Base-by-base conservation (phyloP, 2,329 filamentous ascomycete genomes). In the Arthroderma sp. region DNA sequence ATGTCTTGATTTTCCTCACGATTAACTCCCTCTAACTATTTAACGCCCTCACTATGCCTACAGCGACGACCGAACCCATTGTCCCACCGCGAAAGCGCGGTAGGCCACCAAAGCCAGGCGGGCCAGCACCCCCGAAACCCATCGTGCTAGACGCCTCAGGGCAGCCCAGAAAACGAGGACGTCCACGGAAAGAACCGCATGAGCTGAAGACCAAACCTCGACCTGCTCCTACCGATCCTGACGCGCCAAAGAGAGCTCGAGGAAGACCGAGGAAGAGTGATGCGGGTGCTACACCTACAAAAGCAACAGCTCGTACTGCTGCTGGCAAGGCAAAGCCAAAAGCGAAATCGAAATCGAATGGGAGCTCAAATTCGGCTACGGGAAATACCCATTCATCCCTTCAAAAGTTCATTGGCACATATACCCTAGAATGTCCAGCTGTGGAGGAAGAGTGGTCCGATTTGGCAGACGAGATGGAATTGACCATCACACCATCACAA, bases 401-500 rank as follows among this genome's bases (percentile, higher is more conserved):
- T 2, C 39, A 47, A 36, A 49, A 42, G 33, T 38, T 52, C 11
- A 32, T 52, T 36, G 50, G 50, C 8, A 46, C 28, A 2, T 52
- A 51, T 32, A 43, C 44, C 1, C 27, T 52, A 7, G 34, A 47
- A 6, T 52, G 49, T 33, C 27, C 36, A 10, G 37, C 32, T n/a
- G 42, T 51, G 15, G 41, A 43, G 30, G 33, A 49, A 0, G 39
- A 49, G 37, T 52, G 50, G 50, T 47, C 50, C 0, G 37, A 51
- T 30, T 10, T 47, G 6, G 47, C 44, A 7, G 42, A 45, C 2
- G 36, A 44, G n/a, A 48, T 52, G 50, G 44, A 48, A 10, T 34
- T 52, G 43, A 42, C 44, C 3, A 49, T 52, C 36, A 44, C 39
- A 3, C 43, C 40, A 36, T 8, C 44, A 1, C 42, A 45, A 29